phyloP scores from a whole-genome alignment of 2,329 filamentous ascomycete species.

The Septoria linicola region DNA sequence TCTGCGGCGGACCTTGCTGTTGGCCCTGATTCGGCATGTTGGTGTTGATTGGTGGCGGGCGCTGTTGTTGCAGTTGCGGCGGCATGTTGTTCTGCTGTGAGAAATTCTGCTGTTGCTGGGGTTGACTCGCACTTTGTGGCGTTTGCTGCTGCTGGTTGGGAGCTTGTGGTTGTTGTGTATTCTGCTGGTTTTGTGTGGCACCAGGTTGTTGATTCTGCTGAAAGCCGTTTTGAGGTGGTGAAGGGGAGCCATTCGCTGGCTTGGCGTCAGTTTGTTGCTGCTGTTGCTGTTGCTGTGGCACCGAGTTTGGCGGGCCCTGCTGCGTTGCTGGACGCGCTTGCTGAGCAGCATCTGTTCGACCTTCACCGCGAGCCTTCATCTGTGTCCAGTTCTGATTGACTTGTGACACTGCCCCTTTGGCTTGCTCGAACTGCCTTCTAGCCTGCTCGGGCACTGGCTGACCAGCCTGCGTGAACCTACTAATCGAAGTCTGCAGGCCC shows the following conservation, averaged over 20 bases:
- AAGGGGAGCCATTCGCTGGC: slow-evolving; percentile 18
- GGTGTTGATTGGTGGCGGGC: slow-evolving; percentile 16
- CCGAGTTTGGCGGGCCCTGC: slow-evolving; percentile 24
- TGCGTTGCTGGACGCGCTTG: slow-evolving; percentile 24
- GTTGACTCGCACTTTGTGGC: slow-evolving; percentile 33
- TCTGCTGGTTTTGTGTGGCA: slow-evolving; percentile 23
- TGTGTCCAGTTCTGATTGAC: slow-evolving; percentile 20
- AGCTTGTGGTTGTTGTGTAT: slow-evolving; percentile 29
- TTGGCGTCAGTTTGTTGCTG: slow-evolving; percentile 23
- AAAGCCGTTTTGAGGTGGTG: slow-evolving; percentile 25
- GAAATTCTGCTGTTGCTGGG: slow-evolving; percentile 33
- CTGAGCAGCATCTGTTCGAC: slow-evolving; percentile 20
- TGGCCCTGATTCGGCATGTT: slow-evolving; percentile 25
- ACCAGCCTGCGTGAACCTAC: slow-evolving; percentile 17
- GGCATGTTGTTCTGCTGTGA: slow-evolving; percentile 31
- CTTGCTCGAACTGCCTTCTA: slow-evolving; percentile 17
- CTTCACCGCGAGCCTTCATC: slow-evolving; percentile 23
- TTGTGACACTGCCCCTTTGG: slow-evolving; percentile 18
- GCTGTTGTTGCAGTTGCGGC: slow-evolving; percentile 28
- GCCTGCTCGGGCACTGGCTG: slow-evolving; percentile 15
- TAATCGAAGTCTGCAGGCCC: slow-evolving; percentile 13
- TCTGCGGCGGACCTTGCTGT: slow-evolving; percentile 23
- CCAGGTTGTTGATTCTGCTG: slow-evolving; percentile 18
- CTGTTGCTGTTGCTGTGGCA: slow-evolving; percentile 22
- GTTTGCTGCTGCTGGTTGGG: slow-evolving; percentile 35